Evolutionary conservation across 108 stramenopile genomes (phyloP), one percentile per base, ranked within the genome.

Genomic region (Thalassiosira profunda): DNA sequence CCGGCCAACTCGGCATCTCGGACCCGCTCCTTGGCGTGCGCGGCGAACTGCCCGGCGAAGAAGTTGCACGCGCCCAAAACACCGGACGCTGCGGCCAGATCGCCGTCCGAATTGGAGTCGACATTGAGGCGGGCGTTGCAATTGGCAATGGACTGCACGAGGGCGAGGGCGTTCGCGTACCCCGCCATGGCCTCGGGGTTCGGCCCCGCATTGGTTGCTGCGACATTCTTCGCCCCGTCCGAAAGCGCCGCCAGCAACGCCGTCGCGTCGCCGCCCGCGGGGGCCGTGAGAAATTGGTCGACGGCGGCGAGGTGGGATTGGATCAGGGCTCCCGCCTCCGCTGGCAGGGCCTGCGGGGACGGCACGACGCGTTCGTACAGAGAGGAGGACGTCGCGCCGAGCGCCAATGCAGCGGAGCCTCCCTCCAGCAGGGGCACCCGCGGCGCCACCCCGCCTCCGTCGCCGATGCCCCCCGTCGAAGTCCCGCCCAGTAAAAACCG

Each of bases 21-120:
- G 29, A 76, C 75, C 17, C 63, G 53, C 18, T 67, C 54, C 12
- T 12, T 28, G 17, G 69, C 52, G 43, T 76, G 67, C 11, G 49
- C 31, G 36, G 42, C 28, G 41, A 76, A 76, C 52, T 76, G 75
- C 17, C 49, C 37, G 12, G 75, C 45, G 45, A 76, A 68, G 54
- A 68, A 68, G 20, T 56, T 57, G 40, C 66, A 68, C 4, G 67
- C 17, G 30, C 64, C 66, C 53, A 66, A 34, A 23, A 63, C 58
- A 31, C 38, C 28, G 10, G 26, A 30, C n/a, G n/a, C n/a, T 36
- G 49, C 14, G 7, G 20, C 25, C 8, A 30, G 18, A 26, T 3
- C 7, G 23, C 23, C 23, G 0, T 26, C 9, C 23, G 44, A 37
- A 26, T 41, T 4, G 2, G 23, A 46, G 17, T 47, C 23, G 4